Conservation (phyloP, 768 basidiomycete genomes). For the Suillus fuscotomentosus region DNA sequence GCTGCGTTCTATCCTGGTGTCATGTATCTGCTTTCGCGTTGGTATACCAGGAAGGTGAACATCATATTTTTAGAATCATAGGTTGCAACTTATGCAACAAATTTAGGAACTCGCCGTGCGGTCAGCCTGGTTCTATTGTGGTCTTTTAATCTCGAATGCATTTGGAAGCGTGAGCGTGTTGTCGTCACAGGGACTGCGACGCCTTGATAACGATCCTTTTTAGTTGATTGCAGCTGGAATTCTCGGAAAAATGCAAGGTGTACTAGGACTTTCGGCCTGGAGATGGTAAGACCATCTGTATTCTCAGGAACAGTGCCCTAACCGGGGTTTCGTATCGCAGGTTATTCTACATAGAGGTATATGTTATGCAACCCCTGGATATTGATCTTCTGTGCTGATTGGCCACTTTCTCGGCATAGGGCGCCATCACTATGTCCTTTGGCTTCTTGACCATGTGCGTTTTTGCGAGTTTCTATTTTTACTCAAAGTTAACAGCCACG, state of each 20-base stretch:
- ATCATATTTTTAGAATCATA: neutral
- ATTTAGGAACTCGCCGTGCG: conserved; percentile 63
- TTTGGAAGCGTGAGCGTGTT: conserved; percentile 55
- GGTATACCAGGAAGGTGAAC: conserved; percentile 46
- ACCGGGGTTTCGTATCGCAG: conserved; percentile 26
- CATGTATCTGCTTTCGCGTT: conserved; percentile 46
- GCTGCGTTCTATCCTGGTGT: conserved; percentile 67
- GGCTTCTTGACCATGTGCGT: conserved; percentile 53
- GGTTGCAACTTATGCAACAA: neutral
- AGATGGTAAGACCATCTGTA: conserved; percentile 47
- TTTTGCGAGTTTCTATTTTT: neutral
- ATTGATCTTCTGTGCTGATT: neutral
- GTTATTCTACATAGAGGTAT: conserved; percentile 71
- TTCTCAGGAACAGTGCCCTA: neutral
- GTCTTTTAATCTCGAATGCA: conserved; percentile 62
- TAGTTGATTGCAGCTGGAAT: conserved; percentile 77
- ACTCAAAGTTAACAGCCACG: neutral
- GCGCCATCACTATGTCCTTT: conserved; percentile 59
- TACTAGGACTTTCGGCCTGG: conserved; percentile 67
- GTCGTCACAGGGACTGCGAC: neutral
- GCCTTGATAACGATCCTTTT: neutral
- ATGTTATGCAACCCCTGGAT: neutral
- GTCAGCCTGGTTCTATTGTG: conserved; percentile 57
- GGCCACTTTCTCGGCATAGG: conserved; percentile 34
- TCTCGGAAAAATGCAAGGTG: conserved; percentile 65